Evolutionary conservation across 208 protist species (phyloP), one percentile per base, ranked within the genome.

Genomic region (Leishmania tarentolae): DNA sequence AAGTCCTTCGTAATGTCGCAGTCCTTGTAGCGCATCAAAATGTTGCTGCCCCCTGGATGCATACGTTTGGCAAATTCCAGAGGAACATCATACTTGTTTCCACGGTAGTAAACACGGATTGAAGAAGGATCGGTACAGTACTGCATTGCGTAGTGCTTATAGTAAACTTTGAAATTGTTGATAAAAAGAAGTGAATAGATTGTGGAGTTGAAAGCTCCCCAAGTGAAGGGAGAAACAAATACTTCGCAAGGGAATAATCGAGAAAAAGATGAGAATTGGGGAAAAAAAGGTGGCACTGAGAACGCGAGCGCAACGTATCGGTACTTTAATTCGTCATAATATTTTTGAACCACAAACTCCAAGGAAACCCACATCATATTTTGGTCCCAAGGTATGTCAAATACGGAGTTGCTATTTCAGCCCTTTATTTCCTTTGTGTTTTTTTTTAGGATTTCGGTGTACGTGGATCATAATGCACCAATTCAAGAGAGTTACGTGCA

Each of bases 21-120:
- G 56, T 83, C 79, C 57, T 83, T 75, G 65, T 83, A 86, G 56
- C 75, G 83, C 73, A 83, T 79, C 53, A 86, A 24, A 59, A 80
- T 78, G 5, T 75, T 70, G n/a, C 61, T 80, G 50, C 83, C 83
- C n/a, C 83, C 83, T 40, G 83, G 83, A 42, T 86, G 83, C 79
- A 81, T 63, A 1, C 65, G 70, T 3, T 72, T 83, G 13, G 76
- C 79, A 69, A 86, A 86, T 5, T 78, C 68, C 69, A 75, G 35
- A 37, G 83, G 83, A 78, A 86, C 69, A 40, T 83, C 79, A 57
- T 86, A 86, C 73, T 80, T 79, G 70, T 86, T 83, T 17, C 76
- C 76, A 37, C 76, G 77, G 75, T 86, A 86, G 66, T 79, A 81
- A 37, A 86, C 79, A 75, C 79, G 78, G 56, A 86, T 72, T 0